Base-by-base conservation (phyloP, 148 eudicot species). In the Tetragonia tetragonoides region DNA sequence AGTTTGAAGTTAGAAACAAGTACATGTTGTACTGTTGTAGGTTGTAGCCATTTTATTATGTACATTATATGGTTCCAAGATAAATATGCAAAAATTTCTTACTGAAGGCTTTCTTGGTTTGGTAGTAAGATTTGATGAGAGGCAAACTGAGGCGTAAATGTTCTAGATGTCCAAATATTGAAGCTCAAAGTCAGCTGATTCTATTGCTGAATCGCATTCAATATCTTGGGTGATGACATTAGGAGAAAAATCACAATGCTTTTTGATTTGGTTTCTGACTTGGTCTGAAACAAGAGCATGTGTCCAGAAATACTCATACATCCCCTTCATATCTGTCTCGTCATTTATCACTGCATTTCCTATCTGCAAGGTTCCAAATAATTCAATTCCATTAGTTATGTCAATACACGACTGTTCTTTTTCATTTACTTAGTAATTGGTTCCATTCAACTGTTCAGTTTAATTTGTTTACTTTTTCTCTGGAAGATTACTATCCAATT, bases 291-390 rank as follows among this genome's bases (percentile, higher is more conserved):
- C 85, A 1, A 93, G 73, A 7, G 95, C 90, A 42, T 91, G 98
- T 7, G 78, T 88, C 73, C 75, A 87, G 23, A 86, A 88, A 73
- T 83, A 91, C 44, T 91, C 92, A 37, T 83, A 88, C 92, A 89
- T 89, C 28, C 92, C 96, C 71, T 20, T 78, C 5, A 8, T 10
- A 70, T 93, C 94, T 0, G 93, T 88, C 78, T 85, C 89, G 37
- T 88, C 91, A 49, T 93, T 77, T 44, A 93, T 91, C 68, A 87
- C 88, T 21, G 93, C 96, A 79, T 93, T 93, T 49, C 98, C 98
- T 66, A 93, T 93, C 98, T 93, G 85, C 86, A 86, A 44, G 34
- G 34, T 28, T 28, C 34, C 34, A 28, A 28, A 28, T 28, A 28
- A 28, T 28, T 28, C 34, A 28, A 28, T 1, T 28, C 34, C 34